phyloP scores from a whole-genome alignment of 805 yeast genomes.

The Yarrowia sp. region DNA sequence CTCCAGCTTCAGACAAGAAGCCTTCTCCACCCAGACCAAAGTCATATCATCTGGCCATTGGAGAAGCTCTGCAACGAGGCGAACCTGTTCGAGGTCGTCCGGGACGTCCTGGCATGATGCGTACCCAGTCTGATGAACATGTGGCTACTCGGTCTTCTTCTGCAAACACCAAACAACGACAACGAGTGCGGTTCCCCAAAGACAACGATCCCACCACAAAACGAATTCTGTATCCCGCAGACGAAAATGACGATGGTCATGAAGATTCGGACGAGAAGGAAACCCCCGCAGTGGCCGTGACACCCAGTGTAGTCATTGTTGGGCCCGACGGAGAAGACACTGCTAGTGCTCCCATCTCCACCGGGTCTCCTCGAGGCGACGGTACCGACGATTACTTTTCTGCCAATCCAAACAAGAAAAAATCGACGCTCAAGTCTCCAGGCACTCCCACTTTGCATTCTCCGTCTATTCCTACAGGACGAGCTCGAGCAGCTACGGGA shows the following conservation, averaged over 20 bases:
- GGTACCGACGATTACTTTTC: slow-evolving; percentile 5
- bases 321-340: background rate
- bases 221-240: slow-evolving; percentile 31
- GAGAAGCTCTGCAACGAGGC: slow-evolving; percentile 1
- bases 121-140: slow-evolving; percentile 15
- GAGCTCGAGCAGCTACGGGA: background rate
- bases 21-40: slow-evolving; percentile 9
- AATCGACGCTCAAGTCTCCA: slow-evolving; percentile 3
- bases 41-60: slow-evolving; percentile 7
- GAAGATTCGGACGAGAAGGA: slow-evolving; percentile 14
- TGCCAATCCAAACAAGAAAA: background rate
- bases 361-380: background rate
- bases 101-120: slow-evolving; percentile 10
- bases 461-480: background rate
- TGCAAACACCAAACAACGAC: background rate
- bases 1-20: background rate
- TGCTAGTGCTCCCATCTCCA: background rate
- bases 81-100: background rate
- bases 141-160: slow-evolving; percentile 1
- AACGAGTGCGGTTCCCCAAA: slow-evolving; percentile 34
- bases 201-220: slow-evolving; percentile 32
- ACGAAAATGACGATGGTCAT: slow-evolving; percentile 26
- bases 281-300: background rate
- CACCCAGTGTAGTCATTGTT: background rate
- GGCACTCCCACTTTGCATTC: background rate